Evolutionary conservation across 495 filamentous ascomycete genomes (phyloP), one percentile per base, ranked within the genome.

Genomic region (Lasiosphaeria miniovina): DNA sequence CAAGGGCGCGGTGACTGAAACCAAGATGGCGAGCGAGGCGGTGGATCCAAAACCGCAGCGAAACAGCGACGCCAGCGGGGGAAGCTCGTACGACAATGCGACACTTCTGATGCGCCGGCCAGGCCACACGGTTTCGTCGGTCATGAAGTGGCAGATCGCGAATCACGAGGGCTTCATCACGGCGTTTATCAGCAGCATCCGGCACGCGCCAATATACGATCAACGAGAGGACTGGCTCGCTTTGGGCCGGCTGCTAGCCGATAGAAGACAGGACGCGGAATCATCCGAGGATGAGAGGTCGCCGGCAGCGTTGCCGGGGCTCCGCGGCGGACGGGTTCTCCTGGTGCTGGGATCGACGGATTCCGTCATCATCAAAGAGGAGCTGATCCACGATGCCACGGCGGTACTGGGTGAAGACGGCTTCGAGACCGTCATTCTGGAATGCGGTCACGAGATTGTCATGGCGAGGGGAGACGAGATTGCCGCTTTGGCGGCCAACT

Each of bases 221-320:
- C 77, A 81, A 65, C 69, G 75, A n/a, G 65, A 74, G 54, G 72
- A 79, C 32, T 93, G 89, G 89, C 61, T 66, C 17, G 74, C 72
- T 5, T 75, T 91, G 41, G 83, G 83, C 1, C 60, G 60, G 17
- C 69, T 78, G 35, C 70, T 89, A 36, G 72, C 75, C 11, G 69
- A 54, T 34, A 74, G 57, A 72, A 79, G 68, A 73, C 71, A 57
- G 49, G 15, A 43, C n/a, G 15, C 38, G 4, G 57, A 48, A 33
- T 49, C 46, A 15, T 17, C 9, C 1, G 40, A 15, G 6, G 6
- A 1, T 61, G 60, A 59, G 57, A 51, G 38, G 52, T 58, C 32
- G 36, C 49, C 15, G 38, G 14, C 46, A 2, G 14, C 15, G 15
- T 9, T 60, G 4, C 64, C 67, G 52, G 75, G 78, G 35, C 70